These are phyloP conservation scores for Cordyceps pruinosa DNA, from an alignment of 2,329 filamentous ascomycete genomes.

Conservation along the genomic window DNA sequence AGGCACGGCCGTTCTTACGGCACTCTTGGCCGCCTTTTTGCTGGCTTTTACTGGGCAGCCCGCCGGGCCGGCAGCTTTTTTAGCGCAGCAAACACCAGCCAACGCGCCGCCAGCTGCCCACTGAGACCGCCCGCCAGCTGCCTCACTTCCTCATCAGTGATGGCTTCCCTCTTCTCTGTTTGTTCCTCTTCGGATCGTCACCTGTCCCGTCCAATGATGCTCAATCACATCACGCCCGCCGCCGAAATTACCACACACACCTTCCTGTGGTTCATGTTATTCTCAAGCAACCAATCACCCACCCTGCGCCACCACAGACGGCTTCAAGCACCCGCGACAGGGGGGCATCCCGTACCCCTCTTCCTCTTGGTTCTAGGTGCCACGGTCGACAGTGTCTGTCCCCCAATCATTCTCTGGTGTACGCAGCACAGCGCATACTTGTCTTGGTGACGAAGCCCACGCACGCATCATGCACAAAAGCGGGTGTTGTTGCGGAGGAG, in stretches of 20 bases:
- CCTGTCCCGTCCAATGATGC: neutral
- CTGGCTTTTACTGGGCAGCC: neutral
- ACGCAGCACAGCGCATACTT: neutral
- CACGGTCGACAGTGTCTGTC: neutral
- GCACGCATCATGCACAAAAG: neutral
- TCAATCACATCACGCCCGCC: neutral
- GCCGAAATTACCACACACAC: conserved; percentile 2
- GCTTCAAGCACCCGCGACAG: neutral
- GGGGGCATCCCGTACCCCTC: neutral
- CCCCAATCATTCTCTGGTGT: neutral
- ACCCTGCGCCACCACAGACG: neutral
- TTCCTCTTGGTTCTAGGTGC: too few species aligned
- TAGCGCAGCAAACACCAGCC: neutral
- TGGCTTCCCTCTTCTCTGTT: neutral
- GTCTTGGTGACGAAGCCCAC: neutral
- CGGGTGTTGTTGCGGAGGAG: neutral
- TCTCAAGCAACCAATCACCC: neutral
- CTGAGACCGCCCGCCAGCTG: neutral
- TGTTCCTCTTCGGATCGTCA: neutral
- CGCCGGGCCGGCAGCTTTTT: neutral
- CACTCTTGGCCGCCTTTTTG: neutral
- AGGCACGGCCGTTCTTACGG: too few species aligned
- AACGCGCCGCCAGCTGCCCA: neutral
- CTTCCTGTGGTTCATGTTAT: neutral
- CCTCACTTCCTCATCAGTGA: too few species aligned